Evolutionary conservation across 176 grass and related monocot genomes (phyloP).

Genomic region (Rhynchospora tenuis): DNA sequence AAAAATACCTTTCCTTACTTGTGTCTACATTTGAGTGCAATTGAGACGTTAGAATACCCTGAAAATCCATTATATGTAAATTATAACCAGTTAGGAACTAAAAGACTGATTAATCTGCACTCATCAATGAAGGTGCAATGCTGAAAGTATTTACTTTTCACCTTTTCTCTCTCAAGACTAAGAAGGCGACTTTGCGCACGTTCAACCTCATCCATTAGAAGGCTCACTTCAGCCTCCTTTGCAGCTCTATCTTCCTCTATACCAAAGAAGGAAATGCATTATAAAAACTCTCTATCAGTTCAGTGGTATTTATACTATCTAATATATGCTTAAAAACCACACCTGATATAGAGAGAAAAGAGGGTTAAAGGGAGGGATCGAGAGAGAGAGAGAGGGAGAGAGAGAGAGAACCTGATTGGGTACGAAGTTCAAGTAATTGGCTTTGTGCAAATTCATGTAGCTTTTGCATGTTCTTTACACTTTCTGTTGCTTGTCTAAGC

Average conservation of each 20-base stretch:
- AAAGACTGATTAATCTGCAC: background rate
- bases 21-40: slow-evolving; percentile 81
- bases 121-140: background rate
- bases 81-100: slow-evolving; percentile 10
- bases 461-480: slow-evolving; percentile 99
- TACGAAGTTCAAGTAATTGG: slow-evolving; percentile 95
- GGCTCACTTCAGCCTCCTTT: slow-evolving; percentile 82
- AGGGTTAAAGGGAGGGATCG: background rate
- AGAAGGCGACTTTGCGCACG: slow-evolving; percentile 82
- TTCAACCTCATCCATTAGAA: slow-evolving; percentile 99
- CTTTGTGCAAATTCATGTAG: slow-evolving; percentile 91
- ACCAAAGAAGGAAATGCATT: slow-evolving; percentile 1
- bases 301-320: no score
- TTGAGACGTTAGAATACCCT: slow-evolving; percentile 82
- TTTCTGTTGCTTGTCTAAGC: slow-evolving; percentile 93
- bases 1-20: slow-evolving; percentile 62
- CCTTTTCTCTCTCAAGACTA: slow-evolving; percentile 99
- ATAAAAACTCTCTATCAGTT: background rate
- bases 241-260: slow-evolving; percentile 85
- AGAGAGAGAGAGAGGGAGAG: background rate
- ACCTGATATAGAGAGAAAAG: background rate
- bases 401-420: slow-evolving; percentile 73
- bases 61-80: slow-evolving; percentile 5
- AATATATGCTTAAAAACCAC: background rate
- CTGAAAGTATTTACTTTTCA: slow-evolving; percentile 13